These are phyloP conservation scores for Acer saccharum DNA, from an alignment of 345 rosid species.

Conservation along the genomic window DNA sequence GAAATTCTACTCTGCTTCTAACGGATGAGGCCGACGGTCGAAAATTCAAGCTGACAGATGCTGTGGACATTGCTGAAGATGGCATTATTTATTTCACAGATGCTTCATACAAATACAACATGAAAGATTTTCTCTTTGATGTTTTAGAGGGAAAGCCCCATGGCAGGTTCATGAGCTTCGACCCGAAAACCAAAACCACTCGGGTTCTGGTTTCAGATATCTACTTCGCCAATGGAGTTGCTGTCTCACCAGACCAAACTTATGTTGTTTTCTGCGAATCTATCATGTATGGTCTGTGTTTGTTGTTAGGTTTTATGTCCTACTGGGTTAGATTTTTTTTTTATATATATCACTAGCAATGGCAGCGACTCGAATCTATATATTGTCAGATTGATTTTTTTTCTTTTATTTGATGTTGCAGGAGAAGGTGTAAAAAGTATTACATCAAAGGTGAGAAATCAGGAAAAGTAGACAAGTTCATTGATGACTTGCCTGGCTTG, in stretches of 20 bases:
- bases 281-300: slow-evolving; percentile 38
- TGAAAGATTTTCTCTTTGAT: slow-evolving; percentile 31
- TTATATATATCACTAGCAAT: no score
- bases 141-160: slow-evolving; percentile 65
- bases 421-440: slow-evolving; percentile 67
- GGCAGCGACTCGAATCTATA: no score
- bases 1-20: slow-evolving; percentile 45
- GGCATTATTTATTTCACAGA: slow-evolving; percentile 80
- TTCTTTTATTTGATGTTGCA: slow-evolving; percentile 21
- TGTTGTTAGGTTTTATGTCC: background rate
- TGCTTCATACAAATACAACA: slow-evolving; percentile 55
- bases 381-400: background rate
- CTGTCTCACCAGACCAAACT: slow-evolving; percentile 60
- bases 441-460: slow-evolving; percentile 50
- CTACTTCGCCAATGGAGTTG: slow-evolving; percentile 76
- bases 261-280: slow-evolving; percentile 70
- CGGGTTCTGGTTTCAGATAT: slow-evolving; percentile 47
- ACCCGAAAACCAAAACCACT: slow-evolving; percentile 52
- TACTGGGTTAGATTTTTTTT: no score
- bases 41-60: slow-evolving; percentile 65
- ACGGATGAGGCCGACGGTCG: slow-evolving; percentile 68
- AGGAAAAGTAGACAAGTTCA: slow-evolving; percentile 52
- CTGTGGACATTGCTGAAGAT: slow-evolving; percentile 58
- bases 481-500: slow-evolving; percentile 51
- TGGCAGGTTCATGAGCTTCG: slow-evolving; percentile 66